These are phyloP conservation scores for Nicotiana otophora DNA, from an alignment of 257 asterid genomes.

Conservation along the genomic window DNA sequence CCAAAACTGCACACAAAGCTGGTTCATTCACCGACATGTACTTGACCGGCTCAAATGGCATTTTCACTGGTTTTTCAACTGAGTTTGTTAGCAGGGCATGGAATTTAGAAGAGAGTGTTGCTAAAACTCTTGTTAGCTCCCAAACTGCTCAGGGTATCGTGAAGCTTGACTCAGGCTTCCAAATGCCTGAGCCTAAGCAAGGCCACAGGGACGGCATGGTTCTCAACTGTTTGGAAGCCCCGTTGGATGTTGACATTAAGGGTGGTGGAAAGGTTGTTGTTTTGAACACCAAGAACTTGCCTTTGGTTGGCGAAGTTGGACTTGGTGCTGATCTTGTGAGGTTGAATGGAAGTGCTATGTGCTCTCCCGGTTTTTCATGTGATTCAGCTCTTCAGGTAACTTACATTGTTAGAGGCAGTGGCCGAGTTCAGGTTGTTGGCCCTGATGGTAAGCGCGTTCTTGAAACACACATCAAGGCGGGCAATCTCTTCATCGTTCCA, in stretches of 20 bases:
- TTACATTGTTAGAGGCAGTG: slow-evolving; percentile 76
- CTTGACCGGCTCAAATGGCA: slow-evolving; percentile 65
- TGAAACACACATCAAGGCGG: slow-evolving; percentile 56
- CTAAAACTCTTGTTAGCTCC: slow-evolving; percentile 47
- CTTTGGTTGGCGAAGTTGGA: slow-evolving; percentile 76
- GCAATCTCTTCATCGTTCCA: slow-evolving; percentile 65
- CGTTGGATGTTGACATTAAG: slow-evolving; percentile 61
- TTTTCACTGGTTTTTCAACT: slow-evolving; percentile 67
- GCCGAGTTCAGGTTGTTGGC: slow-evolving; percentile 77
- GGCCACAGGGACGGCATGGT: slow-evolving; percentile 59
- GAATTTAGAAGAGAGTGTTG: slow-evolving; percentile 51
- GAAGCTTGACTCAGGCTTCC: slow-evolving; percentile 37
- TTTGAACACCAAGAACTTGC: slow-evolving; percentile 78
- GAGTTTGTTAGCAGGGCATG: slow-evolving; percentile 69
- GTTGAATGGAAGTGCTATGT: slow-evolving; percentile 69
- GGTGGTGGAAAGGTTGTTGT: slow-evolving; percentile 74
- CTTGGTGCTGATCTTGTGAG: slow-evolving; percentile 83
- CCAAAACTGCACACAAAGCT: slow-evolving; percentile 56
- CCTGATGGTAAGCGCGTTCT: slow-evolving; percentile 66
- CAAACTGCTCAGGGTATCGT: slow-evolving; percentile 45
- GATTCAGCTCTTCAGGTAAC: slow-evolving; percentile 92
- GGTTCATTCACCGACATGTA: slow-evolving; percentile 63
- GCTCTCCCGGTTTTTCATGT: slow-evolving; percentile 89
- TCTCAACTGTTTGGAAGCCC: slow-evolving; percentile 62
- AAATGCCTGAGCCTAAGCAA: slow-evolving; percentile 59